phyloP scores from a whole-genome alignment of 23 red algal species.

The Gracilaria domingensis region DNA sequence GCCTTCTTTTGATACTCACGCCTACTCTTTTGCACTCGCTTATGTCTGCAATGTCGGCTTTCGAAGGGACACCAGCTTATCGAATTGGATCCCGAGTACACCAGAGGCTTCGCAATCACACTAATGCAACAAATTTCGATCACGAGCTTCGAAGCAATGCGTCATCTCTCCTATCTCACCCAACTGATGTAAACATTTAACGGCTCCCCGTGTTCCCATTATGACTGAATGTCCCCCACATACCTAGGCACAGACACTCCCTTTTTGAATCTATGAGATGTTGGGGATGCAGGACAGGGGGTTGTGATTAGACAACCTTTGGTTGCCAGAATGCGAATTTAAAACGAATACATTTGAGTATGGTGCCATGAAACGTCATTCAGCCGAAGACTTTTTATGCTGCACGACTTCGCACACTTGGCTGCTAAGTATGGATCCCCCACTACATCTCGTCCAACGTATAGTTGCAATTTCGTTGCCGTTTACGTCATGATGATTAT shows the following conservation, averaged over 20 bases:
- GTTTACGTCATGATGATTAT: no score
- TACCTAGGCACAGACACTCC: not conserved
- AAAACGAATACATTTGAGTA: not conserved
- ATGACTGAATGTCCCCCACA: not conserved
- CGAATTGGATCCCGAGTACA: not conserved
- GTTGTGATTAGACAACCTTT: not conserved
- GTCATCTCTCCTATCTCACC: not conserved
- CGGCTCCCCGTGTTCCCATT: not conserved
- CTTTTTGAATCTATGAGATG: not conserved
- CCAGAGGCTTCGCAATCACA: not conserved
- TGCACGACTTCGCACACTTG: not conserved
- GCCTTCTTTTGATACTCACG: no score
- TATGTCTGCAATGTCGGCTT: not conserved
- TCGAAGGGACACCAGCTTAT: not conserved
- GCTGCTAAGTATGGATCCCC: not conserved
- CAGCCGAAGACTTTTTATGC: not conserved
- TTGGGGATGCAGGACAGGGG: not conserved
- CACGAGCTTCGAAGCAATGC: not conserved
- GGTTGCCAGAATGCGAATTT: not conserved
- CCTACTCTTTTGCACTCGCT: not conserved
- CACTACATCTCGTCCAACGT: not conserved
- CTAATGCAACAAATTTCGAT: not conserved
- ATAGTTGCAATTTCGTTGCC: not conserved
- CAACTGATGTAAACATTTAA: not conserved
- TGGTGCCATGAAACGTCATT: not conserved